phyloP scores from a whole-genome alignment of 129 eudicot genomes.

The Escallonia rubra region DNA sequence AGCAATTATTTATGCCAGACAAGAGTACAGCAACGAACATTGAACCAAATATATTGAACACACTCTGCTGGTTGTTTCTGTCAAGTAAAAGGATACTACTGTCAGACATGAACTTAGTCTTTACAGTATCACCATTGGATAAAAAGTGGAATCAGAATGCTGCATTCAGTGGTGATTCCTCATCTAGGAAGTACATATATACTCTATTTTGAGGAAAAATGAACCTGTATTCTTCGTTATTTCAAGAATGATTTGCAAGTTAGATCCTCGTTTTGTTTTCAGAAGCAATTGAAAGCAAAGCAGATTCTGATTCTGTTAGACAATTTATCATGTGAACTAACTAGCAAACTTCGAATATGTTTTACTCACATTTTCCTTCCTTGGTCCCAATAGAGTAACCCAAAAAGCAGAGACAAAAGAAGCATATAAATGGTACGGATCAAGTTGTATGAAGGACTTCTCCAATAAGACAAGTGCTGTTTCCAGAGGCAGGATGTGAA shows the following conservation, averaged over 20 bases:
- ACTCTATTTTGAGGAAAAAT: background rate
- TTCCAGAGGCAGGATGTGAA: slow-evolving; percentile 24
- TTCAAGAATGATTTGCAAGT: background rate
- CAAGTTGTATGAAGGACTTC: slow-evolving; percentile 28
- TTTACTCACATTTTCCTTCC: slow-evolving; percentile 18
- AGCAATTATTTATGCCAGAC: slow-evolving; percentile 18
- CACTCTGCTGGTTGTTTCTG: slow-evolving; percentile 19
- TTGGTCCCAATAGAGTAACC: slow-evolving; percentile 22
- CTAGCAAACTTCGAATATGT: background rate
- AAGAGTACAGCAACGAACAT: slow-evolving; percentile 21
- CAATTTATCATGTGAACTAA: too few relatives aligned
- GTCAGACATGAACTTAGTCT: too few relatives aligned
- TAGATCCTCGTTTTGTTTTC: background rate
- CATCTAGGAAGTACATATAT: too few relatives aligned
- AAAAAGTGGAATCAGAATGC: too few relatives aligned
- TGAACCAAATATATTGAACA: slow-evolving; percentile 19
- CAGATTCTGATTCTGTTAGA: too few relatives aligned
- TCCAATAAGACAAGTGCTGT: slow-evolving; percentile 17
- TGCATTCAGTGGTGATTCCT: too few relatives aligned
- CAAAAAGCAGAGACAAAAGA: slow-evolving; percentile 12
- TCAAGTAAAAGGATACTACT: background rate
- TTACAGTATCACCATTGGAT: too few relatives aligned
- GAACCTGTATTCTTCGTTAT: too few relatives aligned
- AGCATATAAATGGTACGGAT: slow-evolving; percentile 8
- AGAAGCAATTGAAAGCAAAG: background rate